These are phyloP conservation scores for Aspergillus ochraceus DNA, from an alignment of 2,329 filamentous ascomycete species.

Conservation along the genomic window DNA sequence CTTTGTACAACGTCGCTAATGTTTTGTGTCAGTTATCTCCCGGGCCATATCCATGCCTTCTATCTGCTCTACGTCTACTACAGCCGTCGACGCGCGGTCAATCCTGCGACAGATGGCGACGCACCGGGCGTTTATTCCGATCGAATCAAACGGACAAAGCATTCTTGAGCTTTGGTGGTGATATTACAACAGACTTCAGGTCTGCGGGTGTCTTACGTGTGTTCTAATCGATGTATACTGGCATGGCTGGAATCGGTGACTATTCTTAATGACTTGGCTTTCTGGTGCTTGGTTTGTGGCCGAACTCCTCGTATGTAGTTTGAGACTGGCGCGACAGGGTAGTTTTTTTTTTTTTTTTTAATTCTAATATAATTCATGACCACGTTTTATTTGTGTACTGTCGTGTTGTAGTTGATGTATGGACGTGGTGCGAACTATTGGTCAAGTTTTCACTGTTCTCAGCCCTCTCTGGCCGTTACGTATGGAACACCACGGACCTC, in stretches of 20 bases:
- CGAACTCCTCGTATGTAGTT: background rate
- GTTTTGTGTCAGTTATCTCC: constrained; percentile 58
- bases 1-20: background rate
- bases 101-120: constrained; percentile 19
- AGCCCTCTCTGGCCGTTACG: too few relatives aligned
- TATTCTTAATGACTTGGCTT: background rate
- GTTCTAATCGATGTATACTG: background rate
- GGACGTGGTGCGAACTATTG: too few relatives aligned
- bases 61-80: constrained; percentile 84
- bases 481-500: too few relatives aligned
- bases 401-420: too few relatives aligned
- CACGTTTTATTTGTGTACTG: too few relatives aligned
- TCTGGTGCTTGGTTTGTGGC: background rate
- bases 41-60: constrained; percentile 77
- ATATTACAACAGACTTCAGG: constrained; percentile 26
- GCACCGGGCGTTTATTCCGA: constrained; percentile 44
- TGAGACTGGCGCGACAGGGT: background rate
- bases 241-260: background rate
- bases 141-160: constrained; percentile 40
- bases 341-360: too few relatives aligned
- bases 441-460: too few relatives aligned
- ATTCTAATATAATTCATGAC: background rate
- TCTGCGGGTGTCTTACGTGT: background rate
- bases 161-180: constrained; percentile 6
- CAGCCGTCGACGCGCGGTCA: constrained; percentile 53